Conservation (phyloP, 176 grass and related monocot species). For the Eragrostis nindensis region DNA sequence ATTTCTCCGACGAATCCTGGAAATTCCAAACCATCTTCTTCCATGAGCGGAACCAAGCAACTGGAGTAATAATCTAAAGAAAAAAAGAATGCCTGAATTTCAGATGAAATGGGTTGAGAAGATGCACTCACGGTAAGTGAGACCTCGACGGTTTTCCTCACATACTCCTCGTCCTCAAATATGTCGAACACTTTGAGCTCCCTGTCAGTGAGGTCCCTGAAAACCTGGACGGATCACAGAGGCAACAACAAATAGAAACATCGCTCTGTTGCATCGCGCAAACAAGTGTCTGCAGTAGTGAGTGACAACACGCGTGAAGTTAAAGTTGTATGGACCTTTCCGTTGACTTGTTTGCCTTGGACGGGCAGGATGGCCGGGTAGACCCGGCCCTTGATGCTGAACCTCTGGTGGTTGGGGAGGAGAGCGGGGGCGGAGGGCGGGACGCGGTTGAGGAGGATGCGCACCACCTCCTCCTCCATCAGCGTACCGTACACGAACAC, state of each 20-base stretch:
- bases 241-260: neutral
- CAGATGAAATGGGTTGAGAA: neutral
- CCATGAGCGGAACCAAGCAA: neutral
- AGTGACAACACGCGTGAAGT: neutral
- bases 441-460: slow-evolving; percentile 63
- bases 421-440: slow-evolving; percentile 57
- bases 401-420: slow-evolving; percentile 62
- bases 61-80: neutral
- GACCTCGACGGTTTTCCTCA: slow-evolving; percentile 62
- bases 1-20: slow-evolving; percentile 62
- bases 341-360: slow-evolving; percentile 46
- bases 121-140: slow-evolving; percentile 62
- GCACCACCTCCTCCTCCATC: slow-evolving; percentile 77
- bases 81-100: neutral
- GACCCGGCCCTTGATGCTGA: slow-evolving; percentile 77
- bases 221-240: slow-evolving; percentile 40
- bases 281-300: no score
- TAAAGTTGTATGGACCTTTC: slow-evolving; percentile 52
- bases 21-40: neutral
- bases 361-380: slow-evolving; percentile 84
- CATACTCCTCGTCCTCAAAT: slow-evolving; percentile 88
- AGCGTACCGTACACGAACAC: slow-evolving; percentile 93
- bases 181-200: slow-evolving; percentile 74
- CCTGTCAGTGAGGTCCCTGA: slow-evolving; percentile 59
- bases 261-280: no score